Conservation (phyloP, 441 rosid species). For the Kokia cookei region DNA sequence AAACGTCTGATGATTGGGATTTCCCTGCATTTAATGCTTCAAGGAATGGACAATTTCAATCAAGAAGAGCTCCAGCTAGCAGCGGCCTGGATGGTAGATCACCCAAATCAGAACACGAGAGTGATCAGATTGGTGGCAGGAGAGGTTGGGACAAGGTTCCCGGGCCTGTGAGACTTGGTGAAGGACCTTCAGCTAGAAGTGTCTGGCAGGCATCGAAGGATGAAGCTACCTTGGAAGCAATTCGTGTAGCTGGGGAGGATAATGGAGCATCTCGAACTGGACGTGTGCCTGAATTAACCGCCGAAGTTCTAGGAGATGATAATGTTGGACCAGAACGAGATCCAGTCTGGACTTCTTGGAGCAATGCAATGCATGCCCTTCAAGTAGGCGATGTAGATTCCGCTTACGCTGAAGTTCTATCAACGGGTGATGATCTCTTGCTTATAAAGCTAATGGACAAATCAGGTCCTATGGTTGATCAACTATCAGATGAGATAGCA, state of each 20-base stretch:
- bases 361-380: slow-evolving; percentile 87
- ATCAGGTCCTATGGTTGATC: slow-evolving; percentile 85
- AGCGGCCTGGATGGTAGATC: slow-evolving; percentile 49
- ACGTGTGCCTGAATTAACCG: slow-evolving; percentile 66
- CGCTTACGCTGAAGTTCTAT: slow-evolving; percentile 81
- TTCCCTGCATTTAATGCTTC: slow-evolving; percentile 54
- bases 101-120: slow-evolving; percentile 69
- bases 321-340: slow-evolving; percentile 66
- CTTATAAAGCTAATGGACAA: slow-evolving; percentile 94
- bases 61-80: slow-evolving; percentile 55
- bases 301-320: slow-evolving; percentile 84
- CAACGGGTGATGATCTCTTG: slow-evolving; percentile 78
- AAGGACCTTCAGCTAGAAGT: slow-evolving; percentile 99
- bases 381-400: slow-evolving; percentile 86
- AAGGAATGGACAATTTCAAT: slow-evolving; percentile 62
- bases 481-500: slow-evolving; percentile 77
- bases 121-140: slow-evolving; percentile 65
- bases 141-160: slow-evolving; percentile 79
- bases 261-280: slow-evolving; percentile 49
- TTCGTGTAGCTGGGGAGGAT: slow-evolving; percentile 94
- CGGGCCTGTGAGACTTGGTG: slow-evolving; percentile 75
- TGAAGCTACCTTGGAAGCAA: slow-evolving; percentile 98
- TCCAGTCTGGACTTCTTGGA: slow-evolving; percentile 86
- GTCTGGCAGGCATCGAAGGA: slow-evolving; percentile 99
- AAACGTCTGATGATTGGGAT: slow-evolving; percentile 69